Base-by-base conservation (phyloP, 2,329 filamentous ascomycete species). In the Polytolypa hystricis region DNA sequence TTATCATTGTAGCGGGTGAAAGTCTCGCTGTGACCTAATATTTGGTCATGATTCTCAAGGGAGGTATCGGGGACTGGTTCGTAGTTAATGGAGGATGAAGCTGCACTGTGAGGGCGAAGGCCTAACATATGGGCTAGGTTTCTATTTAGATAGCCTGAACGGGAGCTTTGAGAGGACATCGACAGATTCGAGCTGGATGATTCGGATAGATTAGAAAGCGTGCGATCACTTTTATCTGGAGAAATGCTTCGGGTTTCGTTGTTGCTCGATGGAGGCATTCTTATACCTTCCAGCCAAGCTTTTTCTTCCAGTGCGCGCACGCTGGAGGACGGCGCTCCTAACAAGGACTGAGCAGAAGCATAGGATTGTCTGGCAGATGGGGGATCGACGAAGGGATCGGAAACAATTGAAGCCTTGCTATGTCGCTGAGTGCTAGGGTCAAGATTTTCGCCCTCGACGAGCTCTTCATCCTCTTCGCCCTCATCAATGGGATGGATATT, bases 401-500 rank as follows among this genome's bases (percentile, higher is more conserved):
- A 43, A 1, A 42, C 29, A 9, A 48, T 47, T 12, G 38, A 30
- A 5, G 20, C 30, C 10, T 28, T 5, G 28, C 31, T 43, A 28
- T 44, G 41, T 41, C 42, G 37, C 33, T 45, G 39, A 32, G 35
- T 8, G 23, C 25, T 17, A 9, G 20, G 47, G 42, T 34, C 43
- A 41, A 26, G 37, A 10, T 12, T 20, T 31, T 30, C 29, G n/a
- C 41, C 41, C 32, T 39, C 38, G 33, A 30, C 17, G 17, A 43
- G 33, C 1, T 62, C 62, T 39, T 74, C 71, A 34, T 76, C 71
- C 43, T 78, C 75, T 40, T 79, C 75, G 9, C 68, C 58, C 49
- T 77, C 73, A 25, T 77, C 74, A 30, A 80, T 80, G 0, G 74
- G 72, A 49, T 77, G 74, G 17, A 79, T 79, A 16, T 65, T 60